Evolutionary conservation across 345 rosid genomes (phyloP).

Genomic region (Syzygium grande): DNA sequence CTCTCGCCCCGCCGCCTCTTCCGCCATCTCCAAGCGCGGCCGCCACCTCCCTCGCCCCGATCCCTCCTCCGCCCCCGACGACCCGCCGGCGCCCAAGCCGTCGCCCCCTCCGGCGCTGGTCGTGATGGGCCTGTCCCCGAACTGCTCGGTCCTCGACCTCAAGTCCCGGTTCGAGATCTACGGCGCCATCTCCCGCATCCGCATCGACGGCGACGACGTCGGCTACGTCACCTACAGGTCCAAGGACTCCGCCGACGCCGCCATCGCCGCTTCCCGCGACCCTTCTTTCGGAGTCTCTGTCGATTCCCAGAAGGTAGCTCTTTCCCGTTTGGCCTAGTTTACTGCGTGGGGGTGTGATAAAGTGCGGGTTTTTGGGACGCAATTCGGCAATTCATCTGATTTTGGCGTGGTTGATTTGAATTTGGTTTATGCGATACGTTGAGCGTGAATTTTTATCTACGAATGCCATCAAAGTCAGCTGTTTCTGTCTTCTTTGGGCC

Average conservation of each 20-base stretch:
- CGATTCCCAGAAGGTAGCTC: slow-evolving; percentile 40
- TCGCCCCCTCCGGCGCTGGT: slow-evolving; percentile 60
- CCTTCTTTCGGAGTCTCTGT: slow-evolving; percentile 56
- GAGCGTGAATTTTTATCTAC: background rate
- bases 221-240: slow-evolving; percentile 58
- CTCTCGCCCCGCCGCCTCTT: slow-evolving; percentile 22
- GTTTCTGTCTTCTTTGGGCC: background rate
- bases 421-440: background rate
- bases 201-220: slow-evolving; percentile 56
- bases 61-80: slow-evolving; percentile 7
- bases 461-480: background rate
- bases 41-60: slow-evolving; percentile 33
- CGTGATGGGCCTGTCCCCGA: slow-evolving; percentile 42
- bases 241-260: slow-evolving; percentile 69
- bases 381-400: background rate
- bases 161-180: slow-evolving; percentile 93
- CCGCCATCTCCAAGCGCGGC: slow-evolving; percentile 47
- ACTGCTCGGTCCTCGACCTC: slow-evolving; percentile 82
- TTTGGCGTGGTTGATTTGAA: background rate
- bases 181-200: slow-evolving; percentile 79
- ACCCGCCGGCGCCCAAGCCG: slow-evolving; percentile 28
- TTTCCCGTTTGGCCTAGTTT: background rate
- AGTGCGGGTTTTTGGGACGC: background rate
- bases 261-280: slow-evolving; percentile 69
- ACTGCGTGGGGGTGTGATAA: background rate